These are phyloP conservation scores for Macaranga tanarius DNA, from an alignment of 441 rosid species.

Conservation along the genomic window DNA sequence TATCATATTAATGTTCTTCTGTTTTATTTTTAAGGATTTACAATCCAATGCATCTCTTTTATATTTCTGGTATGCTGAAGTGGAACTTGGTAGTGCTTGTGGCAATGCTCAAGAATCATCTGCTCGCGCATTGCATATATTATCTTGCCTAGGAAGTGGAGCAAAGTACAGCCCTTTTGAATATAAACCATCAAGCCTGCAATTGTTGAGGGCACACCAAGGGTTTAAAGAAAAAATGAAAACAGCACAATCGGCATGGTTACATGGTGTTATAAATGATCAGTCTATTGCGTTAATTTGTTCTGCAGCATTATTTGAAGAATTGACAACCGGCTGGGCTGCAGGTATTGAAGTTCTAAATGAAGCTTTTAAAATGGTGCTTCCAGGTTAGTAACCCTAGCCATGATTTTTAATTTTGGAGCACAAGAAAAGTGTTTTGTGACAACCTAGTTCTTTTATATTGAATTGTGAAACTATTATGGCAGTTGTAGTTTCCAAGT, in stretches of 20 bases:
- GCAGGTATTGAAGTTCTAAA: slow-evolving; percentile 65
- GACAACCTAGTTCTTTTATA: neutral
- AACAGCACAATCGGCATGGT: slow-evolving; percentile 62
- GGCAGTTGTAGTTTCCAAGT: neutral
- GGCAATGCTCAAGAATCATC: slow-evolving; percentile 42
- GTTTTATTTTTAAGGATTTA: slow-evolving; percentile 51
- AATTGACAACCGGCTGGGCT: slow-evolving; percentile 63
- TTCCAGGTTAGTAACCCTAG: slow-evolving; percentile 62
- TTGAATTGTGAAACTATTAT: neutral
- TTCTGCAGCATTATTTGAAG: slow-evolving; percentile 86
- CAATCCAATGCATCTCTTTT: slow-evolving; percentile 62
- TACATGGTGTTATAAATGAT: slow-evolving; percentile 64
- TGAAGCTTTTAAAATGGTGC: slow-evolving; percentile 67
- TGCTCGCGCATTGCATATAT: slow-evolving; percentile 67
- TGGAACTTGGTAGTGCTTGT: slow-evolving; percentile 52
- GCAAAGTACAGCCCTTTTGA: slow-evolving; percentile 57
- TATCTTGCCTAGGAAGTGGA: slow-evolving; percentile 81
- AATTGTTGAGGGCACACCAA: slow-evolving; percentile 85
- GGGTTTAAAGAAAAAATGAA: slow-evolving; percentile 75
- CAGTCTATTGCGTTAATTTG: slow-evolving; percentile 72
- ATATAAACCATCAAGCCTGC: slow-evolving; percentile 68
- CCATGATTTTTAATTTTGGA: neutral
- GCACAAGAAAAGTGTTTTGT: neutral
- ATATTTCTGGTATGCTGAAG: slow-evolving; percentile 89
- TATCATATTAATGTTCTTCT: slow-evolving; percentile 22